Evolutionary conservation across 1,284 basidiomycete species (phyloP).

Genomic region (Ceratobasidium sp.): DNA sequence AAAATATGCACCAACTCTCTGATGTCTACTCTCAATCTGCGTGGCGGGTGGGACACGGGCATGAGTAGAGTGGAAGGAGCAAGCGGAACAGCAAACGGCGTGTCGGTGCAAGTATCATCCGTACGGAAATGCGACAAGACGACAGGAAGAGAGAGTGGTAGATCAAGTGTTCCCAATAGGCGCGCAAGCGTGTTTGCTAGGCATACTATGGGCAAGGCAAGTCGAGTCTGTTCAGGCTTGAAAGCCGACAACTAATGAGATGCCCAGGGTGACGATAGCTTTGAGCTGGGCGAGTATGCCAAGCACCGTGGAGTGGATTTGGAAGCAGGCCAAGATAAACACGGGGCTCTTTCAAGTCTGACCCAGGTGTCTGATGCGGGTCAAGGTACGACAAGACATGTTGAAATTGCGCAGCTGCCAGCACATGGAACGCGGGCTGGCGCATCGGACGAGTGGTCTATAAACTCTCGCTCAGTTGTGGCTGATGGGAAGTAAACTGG

Average conservation of each 20-base stretch:
- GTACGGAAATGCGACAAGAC: neutral
- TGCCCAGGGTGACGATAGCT: neutral
- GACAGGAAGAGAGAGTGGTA: neutral
- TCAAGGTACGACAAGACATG: neutral
- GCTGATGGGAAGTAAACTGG: no score
- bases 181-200: neutral
- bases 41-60: neutral
- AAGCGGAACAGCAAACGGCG: neutral
- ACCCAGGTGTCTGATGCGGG: no score
- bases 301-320: neutral
- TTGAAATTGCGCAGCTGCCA: neutral
- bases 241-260: no score
- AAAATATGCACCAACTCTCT: slow-evolving; percentile 37
- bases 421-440: neutral
- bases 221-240: neutral
- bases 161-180: neutral
- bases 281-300: slow-evolving; percentile 18
- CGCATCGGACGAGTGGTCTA: neutral
- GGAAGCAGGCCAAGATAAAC: neutral
- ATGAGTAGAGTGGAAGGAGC: neutral
- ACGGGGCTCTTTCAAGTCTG: neutral
- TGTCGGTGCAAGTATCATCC: neutral
- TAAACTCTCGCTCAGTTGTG: neutral
- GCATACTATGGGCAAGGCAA: neutral
- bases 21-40: slow-evolving; percentile 38